These are phyloP conservation scores for Solanum sejunctum DNA, from an alignment of 257 asterid species.

Conservation along the genomic window DNA sequence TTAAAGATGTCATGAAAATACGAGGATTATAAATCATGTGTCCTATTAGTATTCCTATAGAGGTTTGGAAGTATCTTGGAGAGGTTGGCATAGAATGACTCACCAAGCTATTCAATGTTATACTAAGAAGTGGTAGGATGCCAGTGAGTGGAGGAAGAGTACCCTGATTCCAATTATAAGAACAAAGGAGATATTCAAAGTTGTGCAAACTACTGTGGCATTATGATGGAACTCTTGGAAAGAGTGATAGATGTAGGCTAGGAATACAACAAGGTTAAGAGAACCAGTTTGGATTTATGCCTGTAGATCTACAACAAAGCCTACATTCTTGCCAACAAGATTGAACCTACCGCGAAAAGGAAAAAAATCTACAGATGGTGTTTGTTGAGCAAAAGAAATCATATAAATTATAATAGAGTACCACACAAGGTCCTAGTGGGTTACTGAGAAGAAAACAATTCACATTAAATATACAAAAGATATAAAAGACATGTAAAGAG, in stretches of 20 bases:
- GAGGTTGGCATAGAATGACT: background rate
- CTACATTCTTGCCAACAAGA: background rate
- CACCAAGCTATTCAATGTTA: background rate
- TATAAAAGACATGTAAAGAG: background rate
- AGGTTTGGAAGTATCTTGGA: background rate
- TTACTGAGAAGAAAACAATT: background rate
- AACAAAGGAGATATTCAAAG: background rate
- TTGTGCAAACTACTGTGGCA: background rate
- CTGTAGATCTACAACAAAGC: background rate
- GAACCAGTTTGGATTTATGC: background rate
- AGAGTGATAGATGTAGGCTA: background rate
- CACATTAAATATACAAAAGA: background rate
- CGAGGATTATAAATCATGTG: background rate
- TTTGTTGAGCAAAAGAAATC: background rate
- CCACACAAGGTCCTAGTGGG: background rate
- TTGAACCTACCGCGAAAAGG: background rate
- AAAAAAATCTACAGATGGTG: background rate
- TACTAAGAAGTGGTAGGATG: background rate
- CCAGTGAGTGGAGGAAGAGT: background rate
- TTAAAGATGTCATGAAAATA: background rate
- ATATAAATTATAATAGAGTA: background rate
- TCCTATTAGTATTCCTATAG: background rate
- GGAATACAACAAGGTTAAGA: background rate
- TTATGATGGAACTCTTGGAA: background rate
- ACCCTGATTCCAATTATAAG: background rate